A percentile compares a stretch with the other conserved stretches of the same genome.
Conservation (phyloP, 441 rosid species). For the Pelargonium citronellum region DNA sequence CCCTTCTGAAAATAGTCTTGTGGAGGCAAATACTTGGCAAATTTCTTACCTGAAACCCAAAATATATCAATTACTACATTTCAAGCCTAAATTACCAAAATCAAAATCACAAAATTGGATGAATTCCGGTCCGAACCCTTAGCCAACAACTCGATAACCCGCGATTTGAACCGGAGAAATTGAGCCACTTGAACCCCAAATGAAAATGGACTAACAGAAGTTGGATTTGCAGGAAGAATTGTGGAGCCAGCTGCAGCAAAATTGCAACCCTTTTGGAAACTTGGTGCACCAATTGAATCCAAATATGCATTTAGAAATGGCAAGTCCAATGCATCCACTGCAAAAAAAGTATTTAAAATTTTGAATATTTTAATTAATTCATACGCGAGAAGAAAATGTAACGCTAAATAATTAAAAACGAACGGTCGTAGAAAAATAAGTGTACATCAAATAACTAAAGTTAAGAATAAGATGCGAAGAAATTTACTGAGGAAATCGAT, state of each 20-base stretch:
- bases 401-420: slow-evolving; percentile 11
- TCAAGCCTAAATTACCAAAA: no score
- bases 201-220: slow-evolving; percentile 72
- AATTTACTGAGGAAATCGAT: slow-evolving; percentile 59
- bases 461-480: no score
- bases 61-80: not conserved
- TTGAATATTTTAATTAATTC: not conserved
- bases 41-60: slow-evolving; percentile 42
- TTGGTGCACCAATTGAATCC: slow-evolving; percentile 78
- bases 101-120: not conserved
- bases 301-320: slow-evolving; percentile 84
- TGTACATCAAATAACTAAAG: no score
- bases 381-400: slow-evolving; percentile 14
- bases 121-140: slow-evolving; percentile 32
- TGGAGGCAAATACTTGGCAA: slow-evolving; percentile 52
- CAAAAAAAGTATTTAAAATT: not conserved
- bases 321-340: slow-evolving; percentile 91
- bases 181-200: slow-evolving; percentile 78
- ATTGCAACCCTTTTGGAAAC: slow-evolving; percentile 75
- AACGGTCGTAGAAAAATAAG: slow-evolving; percentile 3
- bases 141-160: slow-evolving; percentile 55
- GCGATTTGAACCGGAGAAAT: slow-evolving; percentile 65
- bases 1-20: slow-evolving; percentile 61
- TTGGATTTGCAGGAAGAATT: slow-evolving; percentile 64
- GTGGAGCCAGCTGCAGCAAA: slow-evolving; percentile 90